Conservation (phyloP, 352 stramenopile species). For the Pythium coloratum region DNA sequence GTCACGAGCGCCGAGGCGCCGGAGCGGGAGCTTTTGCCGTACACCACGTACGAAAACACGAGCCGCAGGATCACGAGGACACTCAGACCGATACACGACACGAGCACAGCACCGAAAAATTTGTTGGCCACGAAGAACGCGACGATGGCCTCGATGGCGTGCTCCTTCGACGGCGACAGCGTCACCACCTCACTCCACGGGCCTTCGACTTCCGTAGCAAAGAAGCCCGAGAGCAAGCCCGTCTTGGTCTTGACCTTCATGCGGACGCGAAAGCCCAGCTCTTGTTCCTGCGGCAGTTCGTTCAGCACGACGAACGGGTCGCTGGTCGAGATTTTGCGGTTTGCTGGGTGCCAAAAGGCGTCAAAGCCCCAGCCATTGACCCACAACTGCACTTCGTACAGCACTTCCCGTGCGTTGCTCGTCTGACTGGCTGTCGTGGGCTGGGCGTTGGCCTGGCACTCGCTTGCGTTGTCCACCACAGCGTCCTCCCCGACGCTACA, state of each 20-base stretch:
- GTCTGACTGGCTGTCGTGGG: not conserved
- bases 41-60: conserved; percentile 38
- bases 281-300: conserved; percentile 52
- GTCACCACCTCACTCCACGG: conserved; percentile 52
- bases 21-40: conserved; percentile 4
- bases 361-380: conserved; percentile 64
- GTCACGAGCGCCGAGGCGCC: not conserved
- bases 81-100: conserved; percentile 48
- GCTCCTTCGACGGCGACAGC: conserved; percentile 47
- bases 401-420: conserved; percentile 13
- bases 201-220: conserved; percentile 53
- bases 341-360: conserved; percentile 57
- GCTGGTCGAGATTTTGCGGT: conserved; percentile 40
- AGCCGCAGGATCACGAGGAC: conserved; percentile 42
- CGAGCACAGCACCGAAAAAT: conserved; percentile 42
- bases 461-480: conserved; percentile 3
- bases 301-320: conserved; percentile 61
- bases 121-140: conserved; percentile 54
- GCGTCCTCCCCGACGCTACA: conserved; percentile 1
- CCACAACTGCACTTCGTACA: conserved; percentile 76
- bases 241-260: conserved; percentile 44
- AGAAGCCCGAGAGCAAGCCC: conserved; percentile 42
- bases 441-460: not conserved
- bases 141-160: conserved; percentile 52
- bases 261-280: conserved; percentile 58